Percentiles rank a stretch among this genome's conserved stretches.
These are phyloP conservation scores for Yamadazyma sp. DNA, from an alignment of 805 yeast genomes.

Conservation along the genomic window DNA sequence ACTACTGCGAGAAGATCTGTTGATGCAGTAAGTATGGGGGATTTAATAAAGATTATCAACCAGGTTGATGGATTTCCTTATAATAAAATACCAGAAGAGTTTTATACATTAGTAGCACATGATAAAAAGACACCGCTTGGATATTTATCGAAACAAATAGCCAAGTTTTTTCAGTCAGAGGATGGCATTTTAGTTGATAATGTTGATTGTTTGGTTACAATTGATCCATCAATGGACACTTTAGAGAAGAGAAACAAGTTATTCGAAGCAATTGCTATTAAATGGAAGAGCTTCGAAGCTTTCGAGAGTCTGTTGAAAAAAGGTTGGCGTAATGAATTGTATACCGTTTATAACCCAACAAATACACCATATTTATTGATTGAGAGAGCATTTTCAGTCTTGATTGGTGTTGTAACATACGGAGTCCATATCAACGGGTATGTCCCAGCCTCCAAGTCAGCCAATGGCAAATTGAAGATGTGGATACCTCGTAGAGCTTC, in stretches of 20 bases:
- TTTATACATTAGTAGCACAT: conserved; percentile 27
- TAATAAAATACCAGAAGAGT: conserved; percentile 9
- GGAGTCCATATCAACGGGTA: conserved; percentile 90
- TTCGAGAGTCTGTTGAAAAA: conserved; percentile 31
- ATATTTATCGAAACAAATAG: conserved; percentile 23
- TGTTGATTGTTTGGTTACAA: conserved; percentile 20
- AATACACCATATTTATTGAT: conserved; percentile 58
- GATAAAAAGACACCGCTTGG: conserved; percentile 27
- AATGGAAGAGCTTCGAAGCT: conserved; percentile 32
- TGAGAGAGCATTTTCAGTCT: conserved; percentile 79
- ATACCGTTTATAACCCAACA: conserved; percentile 61
- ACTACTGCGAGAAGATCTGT: too few relatives aligned
- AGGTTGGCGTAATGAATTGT: conserved; percentile 88
- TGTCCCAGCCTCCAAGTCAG: conserved; percentile 41
- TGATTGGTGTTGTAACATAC: conserved; percentile 83
- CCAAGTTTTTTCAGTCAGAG: conserved; percentile 16
- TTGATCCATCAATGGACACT: conserved; percentile 27
- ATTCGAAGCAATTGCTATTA: conserved; percentile 41
- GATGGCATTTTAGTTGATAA: conserved; percentile 22
- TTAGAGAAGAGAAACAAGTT: conserved; percentile 39
- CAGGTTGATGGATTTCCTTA: conserved; percentile 32
- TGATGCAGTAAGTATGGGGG: too few relatives aligned
- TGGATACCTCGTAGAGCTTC: conserved; percentile 87
- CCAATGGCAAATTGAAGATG: conserved; percentile 43
- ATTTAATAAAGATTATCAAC: conserved; percentile 16